Evolutionary conservation across 768 basidiomycete species (phyloP).

Genomic region (Mycena galericulata): DNA sequence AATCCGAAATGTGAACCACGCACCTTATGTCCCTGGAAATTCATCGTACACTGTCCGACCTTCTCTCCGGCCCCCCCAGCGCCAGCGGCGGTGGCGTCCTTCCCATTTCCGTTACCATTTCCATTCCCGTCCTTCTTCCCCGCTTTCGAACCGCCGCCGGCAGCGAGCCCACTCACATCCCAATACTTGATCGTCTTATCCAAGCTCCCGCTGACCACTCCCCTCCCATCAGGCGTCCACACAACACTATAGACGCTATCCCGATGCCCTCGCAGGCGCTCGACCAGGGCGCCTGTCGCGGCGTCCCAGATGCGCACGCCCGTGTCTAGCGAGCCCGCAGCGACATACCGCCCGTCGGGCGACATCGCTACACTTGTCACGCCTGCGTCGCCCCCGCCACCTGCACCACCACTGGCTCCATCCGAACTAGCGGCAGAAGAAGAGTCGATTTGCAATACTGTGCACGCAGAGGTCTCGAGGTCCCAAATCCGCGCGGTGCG

Average conservation of each 20-base stretch:
- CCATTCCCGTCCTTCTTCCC: slow-evolving; percentile 60
- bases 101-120: slow-evolving; percentile 39
- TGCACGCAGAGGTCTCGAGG: slow-evolving; percentile 35
- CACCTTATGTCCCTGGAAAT: slow-evolving; percentile 88
- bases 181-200: slow-evolving; percentile 92
- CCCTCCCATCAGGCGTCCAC: slow-evolving; percentile 93
- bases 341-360: slow-evolving; percentile 66
- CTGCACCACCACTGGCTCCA: slow-evolving; percentile 33
- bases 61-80: too few species aligned
- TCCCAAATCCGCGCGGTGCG: slow-evolving; percentile 49
- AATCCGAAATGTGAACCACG: slow-evolving; percentile 41
- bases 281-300: slow-evolving; percentile 68
- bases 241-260: slow-evolving; percentile 92
- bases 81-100: slow-evolving; percentile 66
- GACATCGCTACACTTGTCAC: slow-evolving; percentile 74
- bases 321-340: slow-evolving; percentile 61
- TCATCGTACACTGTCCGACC: slow-evolving; percentile 66
- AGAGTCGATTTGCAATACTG: too few species aligned
- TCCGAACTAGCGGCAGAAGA: slow-evolving; percentile 37
- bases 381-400: slow-evolving; percentile 53
- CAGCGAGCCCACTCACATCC: slow-evolving; percentile 84
- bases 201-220: slow-evolving; percentile 91
- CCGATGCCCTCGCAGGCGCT: slow-evolving; percentile 80
- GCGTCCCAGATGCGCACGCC: slow-evolving; percentile 79
- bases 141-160: slow-evolving; percentile 57